Conservation (phyloP, 1,284 basidiomycete genomes). For the Limonomyces culmigenus region DNA sequence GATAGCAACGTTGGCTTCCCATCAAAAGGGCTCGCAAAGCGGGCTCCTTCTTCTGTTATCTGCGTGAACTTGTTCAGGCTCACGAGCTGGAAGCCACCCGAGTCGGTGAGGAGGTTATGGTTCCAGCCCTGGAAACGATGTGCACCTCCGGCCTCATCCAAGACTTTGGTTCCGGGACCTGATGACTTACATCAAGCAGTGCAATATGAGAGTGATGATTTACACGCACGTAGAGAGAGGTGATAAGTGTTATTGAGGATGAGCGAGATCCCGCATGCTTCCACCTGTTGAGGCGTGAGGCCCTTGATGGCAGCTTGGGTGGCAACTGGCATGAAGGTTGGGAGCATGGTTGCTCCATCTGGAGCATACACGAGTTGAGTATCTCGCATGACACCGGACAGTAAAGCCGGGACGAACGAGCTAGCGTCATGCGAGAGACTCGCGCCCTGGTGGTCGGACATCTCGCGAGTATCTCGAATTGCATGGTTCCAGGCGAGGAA, state of each 20-base stretch:
- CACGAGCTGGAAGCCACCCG: constrained; percentile 77
- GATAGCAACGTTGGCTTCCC: constrained; percentile 75
- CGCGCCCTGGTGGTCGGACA: constrained; percentile 17
- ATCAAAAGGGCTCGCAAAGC: constrained; percentile 69
- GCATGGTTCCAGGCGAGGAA: constrained; percentile 11
- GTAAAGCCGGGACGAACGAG: constrained; percentile 10
- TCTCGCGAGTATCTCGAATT: constrained; percentile 17
- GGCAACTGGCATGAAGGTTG: constrained; percentile 83
- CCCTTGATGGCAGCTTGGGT: constrained; percentile 82
- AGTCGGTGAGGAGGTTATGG: constrained; percentile 69
- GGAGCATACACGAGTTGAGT: constrained; percentile 2
- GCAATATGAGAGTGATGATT: too few relatives aligned
- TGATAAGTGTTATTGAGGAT: constrained; percentile 82
- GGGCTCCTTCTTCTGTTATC: constrained; percentile 73
- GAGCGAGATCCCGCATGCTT: constrained; percentile 59
- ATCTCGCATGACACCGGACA: constrained; percentile 1
- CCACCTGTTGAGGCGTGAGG: constrained; percentile 68
- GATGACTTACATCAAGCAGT: too few relatives aligned
- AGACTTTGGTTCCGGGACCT: constrained; percentile 55
- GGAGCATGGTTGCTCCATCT: constrained; percentile 69
- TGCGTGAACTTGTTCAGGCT: constrained; percentile 69
- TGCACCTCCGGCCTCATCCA: constrained; percentile 60
- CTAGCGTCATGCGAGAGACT: constrained; percentile 14
- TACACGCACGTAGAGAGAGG: constrained; percentile 62
- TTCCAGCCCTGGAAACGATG: constrained; percentile 78